A percentile compares a stretch with the other conserved stretches of the same genome.
phyloP scores from a whole-genome alignment of 179 eudicot genomes.

The Drosera spatulata region DNA sequence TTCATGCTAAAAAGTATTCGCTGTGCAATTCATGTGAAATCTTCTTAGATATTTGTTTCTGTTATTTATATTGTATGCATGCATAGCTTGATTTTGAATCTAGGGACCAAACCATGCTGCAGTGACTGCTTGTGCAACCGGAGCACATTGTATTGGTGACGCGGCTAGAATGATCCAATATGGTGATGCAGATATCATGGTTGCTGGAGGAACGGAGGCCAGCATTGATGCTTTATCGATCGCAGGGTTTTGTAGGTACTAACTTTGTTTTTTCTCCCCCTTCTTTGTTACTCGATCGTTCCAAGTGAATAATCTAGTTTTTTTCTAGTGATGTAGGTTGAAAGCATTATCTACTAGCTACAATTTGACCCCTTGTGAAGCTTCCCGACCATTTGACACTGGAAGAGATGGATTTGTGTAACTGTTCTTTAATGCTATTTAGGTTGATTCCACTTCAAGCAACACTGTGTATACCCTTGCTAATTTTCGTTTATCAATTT shows the following conservation, averaged over 20 bases:
- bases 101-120: conserved; percentile 99
- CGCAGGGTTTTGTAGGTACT: conserved; percentile 93
- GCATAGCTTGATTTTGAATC: conserved; percentile 50
- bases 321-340: conserved; percentile 36
- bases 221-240: conserved; percentile 93
- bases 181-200: conserved; percentile 98
- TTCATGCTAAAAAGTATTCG: no score
- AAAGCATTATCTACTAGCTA: conserved; percentile 83
- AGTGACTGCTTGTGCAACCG: conserved; percentile 99
- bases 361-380: conserved; percentile 65
- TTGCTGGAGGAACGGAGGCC: conserved; percentile 98
- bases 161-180: conserved; percentile 94
- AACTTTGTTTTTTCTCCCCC: background rate
- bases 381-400: conserved; percentile 91
- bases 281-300: background rate
- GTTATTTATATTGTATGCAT: conserved; percentile 15
- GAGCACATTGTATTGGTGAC: conserved; percentile 96
- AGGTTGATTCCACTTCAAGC: no score
- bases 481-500: conserved; percentile 1
- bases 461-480: background rate
- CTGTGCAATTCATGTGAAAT: background rate
- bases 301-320: background rate
- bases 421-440: background rate
- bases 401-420: conserved; percentile 98
- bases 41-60: background rate